phyloP scores from a whole-genome alignment of 352 stramenopile genomes.

The Globisporangium sylvaticum region DNA sequence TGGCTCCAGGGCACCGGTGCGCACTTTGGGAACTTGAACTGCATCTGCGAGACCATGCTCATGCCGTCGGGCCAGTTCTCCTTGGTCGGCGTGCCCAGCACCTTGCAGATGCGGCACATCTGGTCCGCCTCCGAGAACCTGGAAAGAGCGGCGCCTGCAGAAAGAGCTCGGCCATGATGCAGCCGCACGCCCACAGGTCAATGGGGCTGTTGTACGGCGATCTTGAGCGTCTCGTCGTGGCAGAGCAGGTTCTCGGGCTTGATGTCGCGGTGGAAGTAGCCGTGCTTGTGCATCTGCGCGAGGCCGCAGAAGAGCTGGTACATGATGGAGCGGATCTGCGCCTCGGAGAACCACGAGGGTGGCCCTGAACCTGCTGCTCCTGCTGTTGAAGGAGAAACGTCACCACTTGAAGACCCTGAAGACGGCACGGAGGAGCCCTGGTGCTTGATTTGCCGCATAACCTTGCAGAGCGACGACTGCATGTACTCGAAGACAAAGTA shows the following conservation, averaged over 20 bases:
- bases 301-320: conserved; percentile 74
- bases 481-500: conserved; percentile 90
- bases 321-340: conserved; percentile 73
- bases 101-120: conserved; percentile 92
- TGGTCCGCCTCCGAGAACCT: conserved; percentile 94
- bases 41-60: conserved; percentile 84
- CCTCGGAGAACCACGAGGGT: conserved; percentile 42
- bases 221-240: conserved; percentile 62
- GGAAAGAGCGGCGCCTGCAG: conserved; percentile 68
- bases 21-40: conserved; percentile 92
- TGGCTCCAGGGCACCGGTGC: conserved; percentile 55
- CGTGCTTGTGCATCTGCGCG: conserved; percentile 81
- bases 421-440: conserved; percentile 6
- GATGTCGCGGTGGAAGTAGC: conserved; percentile 82
- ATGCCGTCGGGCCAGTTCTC: conserved; percentile 91
- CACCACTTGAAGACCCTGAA: neutral
- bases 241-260: conserved; percentile 78
- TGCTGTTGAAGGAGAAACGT: conserved; percentile 7
- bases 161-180: conserved; percentile 79
- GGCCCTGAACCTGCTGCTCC: neutral
- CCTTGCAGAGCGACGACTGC: conserved; percentile 72
- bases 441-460: conserved; percentile 46
- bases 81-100: conserved; percentile 89
- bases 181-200: conserved; percentile 82
- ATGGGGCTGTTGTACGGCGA: conserved; percentile 82